These are phyloP conservation scores for Colletotrichum euphorbiae DNA, from an alignment of 2,329 filamentous ascomycete genomes.

Conservation along the genomic window DNA sequence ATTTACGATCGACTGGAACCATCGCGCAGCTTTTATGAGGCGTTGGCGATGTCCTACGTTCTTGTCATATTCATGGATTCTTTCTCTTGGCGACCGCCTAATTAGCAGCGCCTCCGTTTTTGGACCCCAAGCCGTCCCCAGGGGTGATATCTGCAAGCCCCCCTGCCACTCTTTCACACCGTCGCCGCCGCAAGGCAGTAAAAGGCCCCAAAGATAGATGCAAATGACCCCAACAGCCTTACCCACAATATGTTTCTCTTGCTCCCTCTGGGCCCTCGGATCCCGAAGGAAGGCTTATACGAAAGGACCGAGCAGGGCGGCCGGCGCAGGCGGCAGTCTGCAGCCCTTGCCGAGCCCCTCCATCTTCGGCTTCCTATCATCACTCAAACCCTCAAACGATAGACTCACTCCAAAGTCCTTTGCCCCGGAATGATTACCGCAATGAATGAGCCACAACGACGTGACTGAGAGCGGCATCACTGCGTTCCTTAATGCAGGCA, in stretches of 20 bases:
- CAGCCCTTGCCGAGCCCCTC: background rate
- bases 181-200: background rate
- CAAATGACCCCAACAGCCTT: background rate
- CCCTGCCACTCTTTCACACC: background rate
- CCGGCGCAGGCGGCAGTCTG: background rate
- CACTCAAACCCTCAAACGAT: background rate
- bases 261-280: too few relatives aligned
- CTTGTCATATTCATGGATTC: background rate
- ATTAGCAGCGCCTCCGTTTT: constrained; percentile 15
- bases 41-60: background rate
- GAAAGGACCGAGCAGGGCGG: background rate
- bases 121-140: background rate
- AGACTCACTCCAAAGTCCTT: background rate
- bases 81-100: constrained; percentile 3
- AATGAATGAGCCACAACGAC: background rate
- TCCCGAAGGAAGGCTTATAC: background rate
- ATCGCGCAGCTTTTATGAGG: constrained; percentile 10
- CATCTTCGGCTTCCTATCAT: background rate
- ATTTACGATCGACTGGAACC: background rate
- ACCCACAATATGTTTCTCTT: background rate
- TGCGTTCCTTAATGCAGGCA: constrained; percentile 26
- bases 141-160: background rate
- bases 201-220: background rate
- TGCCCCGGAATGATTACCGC: background rate
- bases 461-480: constrained; percentile 30